Evolutionary conservation across 2,329 filamentous ascomycete genomes (phyloP).

Genomic region (Fusarium algeriense): DNA sequence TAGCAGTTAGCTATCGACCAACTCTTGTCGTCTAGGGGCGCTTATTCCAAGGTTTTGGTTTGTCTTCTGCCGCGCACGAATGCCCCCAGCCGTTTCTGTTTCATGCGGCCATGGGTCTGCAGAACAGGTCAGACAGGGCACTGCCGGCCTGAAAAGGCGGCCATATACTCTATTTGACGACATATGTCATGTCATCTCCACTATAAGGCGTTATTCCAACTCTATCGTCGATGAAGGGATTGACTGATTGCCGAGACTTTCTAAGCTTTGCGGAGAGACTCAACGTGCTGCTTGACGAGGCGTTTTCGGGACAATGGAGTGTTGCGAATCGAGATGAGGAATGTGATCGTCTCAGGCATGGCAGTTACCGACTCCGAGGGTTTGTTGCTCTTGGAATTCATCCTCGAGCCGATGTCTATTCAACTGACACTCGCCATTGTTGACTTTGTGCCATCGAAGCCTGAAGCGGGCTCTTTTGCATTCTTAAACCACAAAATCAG

Average conservation of each 20-base stretch:
- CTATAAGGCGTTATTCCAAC: constrained; percentile 15
- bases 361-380: background rate
- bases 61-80: constrained; percentile 39
- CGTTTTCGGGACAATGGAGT: background rate
- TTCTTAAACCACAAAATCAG: constrained; percentile 3
- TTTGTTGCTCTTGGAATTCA: background rate
- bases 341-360: constrained; percentile 7
- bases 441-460: constrained; percentile 1
- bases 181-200: background rate
- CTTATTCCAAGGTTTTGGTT: constrained; percentile 42
- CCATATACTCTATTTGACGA: constrained; percentile 8
- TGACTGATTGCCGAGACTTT: background rate
- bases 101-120: constrained; percentile 18
- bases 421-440: background rate
- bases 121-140: constrained; percentile 13
- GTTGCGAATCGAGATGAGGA: constrained; percentile 1
- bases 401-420: background rate
- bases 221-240: background rate
- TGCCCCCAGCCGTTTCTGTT: constrained; percentile 16
- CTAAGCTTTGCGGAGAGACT: background rate
- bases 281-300: background rate
- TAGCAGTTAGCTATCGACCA: background rate
- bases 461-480: background rate
- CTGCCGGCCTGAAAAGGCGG: constrained; percentile 18
- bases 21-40: constrained; percentile 29